Evolutionary conservation across 352 stramenopile species (phyloP), one percentile per base, ranked within the genome.

Genomic region (Elongisporangium undulatum): DNA sequence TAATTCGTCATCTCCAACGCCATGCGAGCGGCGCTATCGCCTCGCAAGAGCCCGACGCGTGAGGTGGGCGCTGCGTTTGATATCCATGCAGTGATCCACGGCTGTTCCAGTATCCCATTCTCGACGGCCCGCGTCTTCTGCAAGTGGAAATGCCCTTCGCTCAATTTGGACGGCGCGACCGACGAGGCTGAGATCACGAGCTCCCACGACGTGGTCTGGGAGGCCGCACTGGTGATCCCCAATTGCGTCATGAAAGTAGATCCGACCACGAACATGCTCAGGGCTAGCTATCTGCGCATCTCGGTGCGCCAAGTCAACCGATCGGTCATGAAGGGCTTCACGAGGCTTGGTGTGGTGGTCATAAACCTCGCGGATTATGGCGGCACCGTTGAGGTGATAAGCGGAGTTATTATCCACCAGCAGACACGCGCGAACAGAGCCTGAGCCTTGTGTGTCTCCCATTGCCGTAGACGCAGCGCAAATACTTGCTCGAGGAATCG

Each of bases 361-460:
- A 57, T 80, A 20, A 69, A 75, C 51, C 56, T 80, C 10, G 66
- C 68, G 5, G 69, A 76, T 39, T 78, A 76, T 55, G 61, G 64
- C 10, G 72, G 69, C 13, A 49, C 60, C 26, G 56, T 16, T 26
- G 60, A 67, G 55, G 66, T 68, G 50, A 26, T 16, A 54, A 15
- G 39, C 4, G 4, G 17, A 38, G 12, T 16, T n/a, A 52, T 26
- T 26, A 5, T 5, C 9, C 48, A 20, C 16, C 34, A 45, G 34
- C 34, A 45, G 29, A 39, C 34, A 2, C 29, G 29, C 29, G 8
- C 8, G 29, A 6, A 41, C 29, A 4, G 9, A 41, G 8, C 8
- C 29, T 41, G 29, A 41, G 29, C 5, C 29, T 20, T 2, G 1
- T 51, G 20, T 51, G 17, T 51, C 7, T 22, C 19, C 49, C 12